Evolutionary conservation across 331 rosid genomes (phyloP).

Genomic region (Saraca asoca): DNA sequence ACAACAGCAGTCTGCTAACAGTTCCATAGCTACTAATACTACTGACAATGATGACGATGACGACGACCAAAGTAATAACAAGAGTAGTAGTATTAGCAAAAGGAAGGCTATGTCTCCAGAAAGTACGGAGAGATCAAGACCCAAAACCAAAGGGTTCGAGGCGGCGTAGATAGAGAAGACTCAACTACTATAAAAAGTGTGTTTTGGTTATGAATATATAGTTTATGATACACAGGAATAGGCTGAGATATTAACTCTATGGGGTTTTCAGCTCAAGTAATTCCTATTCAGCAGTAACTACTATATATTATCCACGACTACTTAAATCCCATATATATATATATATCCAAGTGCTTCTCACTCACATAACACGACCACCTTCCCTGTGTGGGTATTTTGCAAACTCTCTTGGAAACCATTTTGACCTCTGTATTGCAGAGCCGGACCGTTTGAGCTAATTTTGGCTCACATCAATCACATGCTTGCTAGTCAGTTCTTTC

Average conservation of each 20-base stretch:
- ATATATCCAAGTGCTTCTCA: neutral
- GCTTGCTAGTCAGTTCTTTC: too few species aligned
- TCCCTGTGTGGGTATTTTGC: neutral
- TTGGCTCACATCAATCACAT: too few species aligned
- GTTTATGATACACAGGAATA: neutral
- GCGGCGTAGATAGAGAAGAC: conserved; percentile 23
- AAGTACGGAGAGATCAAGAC: conserved; percentile 67
- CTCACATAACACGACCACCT: neutral
- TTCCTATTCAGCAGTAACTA: neutral
- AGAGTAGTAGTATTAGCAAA: conserved; percentile 44
- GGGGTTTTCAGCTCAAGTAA: conserved; percentile 8
- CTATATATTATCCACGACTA: neutral
- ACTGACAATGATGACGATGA: conserved; percentile 29
- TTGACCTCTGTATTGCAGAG: neutral
- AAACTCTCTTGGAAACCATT: neutral
- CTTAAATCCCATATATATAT: too few species aligned
- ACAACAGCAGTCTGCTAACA: conserved; percentile 27
- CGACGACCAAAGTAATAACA: conserved; percentile 16
- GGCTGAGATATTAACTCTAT: conserved; percentile 24
- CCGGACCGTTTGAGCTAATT: too few species aligned
- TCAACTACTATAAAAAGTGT: neutral
- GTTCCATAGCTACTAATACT: conserved; percentile 29
- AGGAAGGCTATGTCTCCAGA: conserved; percentile 66
- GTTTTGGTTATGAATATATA: conserved; percentile 12
- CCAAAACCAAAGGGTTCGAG: conserved; percentile 64